Evolutionary conservation across 768 basidiomycete species (phyloP).

Genomic region (Saitozyma podzolica): DNA sequence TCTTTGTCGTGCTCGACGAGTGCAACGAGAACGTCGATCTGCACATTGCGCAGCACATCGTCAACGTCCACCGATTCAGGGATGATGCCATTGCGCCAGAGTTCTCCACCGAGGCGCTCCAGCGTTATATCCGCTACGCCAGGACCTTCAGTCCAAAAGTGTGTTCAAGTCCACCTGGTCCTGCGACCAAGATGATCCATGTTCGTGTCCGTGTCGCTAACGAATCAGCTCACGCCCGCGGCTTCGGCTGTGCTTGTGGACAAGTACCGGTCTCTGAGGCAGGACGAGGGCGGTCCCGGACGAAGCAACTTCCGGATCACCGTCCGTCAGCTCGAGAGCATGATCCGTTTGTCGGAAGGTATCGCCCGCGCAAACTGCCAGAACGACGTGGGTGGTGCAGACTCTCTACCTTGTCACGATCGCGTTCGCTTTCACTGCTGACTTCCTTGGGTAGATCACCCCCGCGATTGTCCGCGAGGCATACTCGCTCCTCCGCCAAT

Average conservation of each 20-base stretch:
- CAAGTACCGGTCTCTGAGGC: conserved; percentile 86
- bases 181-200: neutral
- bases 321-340: conserved; percentile 94
- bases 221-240: conserved; percentile 76
- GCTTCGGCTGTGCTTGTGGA: conserved; percentile 91
- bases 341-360: conserved; percentile 96
- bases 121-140: conserved; percentile 95
- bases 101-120: conserved; percentile 93
- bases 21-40: conserved; percentile 89
- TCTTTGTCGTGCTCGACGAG: conserved; percentile 97
- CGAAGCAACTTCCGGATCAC: conserved; percentile 94
- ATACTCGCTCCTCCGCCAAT: conserved; percentile 86
- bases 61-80: conserved; percentile 93
- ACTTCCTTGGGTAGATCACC: conserved; percentile 64
- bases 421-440: conserved; percentile 9
- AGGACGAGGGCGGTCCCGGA: conserved; percentile 85
- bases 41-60: conserved; percentile 94
- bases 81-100: conserved; percentile 94
- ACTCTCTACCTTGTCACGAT: neutral
- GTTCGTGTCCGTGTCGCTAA: conserved; percentile 5
- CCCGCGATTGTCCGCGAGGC: conserved; percentile 95
- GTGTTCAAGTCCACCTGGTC: conserved; percentile 18
- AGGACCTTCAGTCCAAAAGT: conserved; percentile 98
- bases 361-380: conserved; percentile 97
- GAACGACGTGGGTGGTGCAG: conserved; percentile 64